Evolutionary conservation across 2,329 filamentous ascomycete species (phyloP).

Genomic region (Lachnellula hyalina): DNA sequence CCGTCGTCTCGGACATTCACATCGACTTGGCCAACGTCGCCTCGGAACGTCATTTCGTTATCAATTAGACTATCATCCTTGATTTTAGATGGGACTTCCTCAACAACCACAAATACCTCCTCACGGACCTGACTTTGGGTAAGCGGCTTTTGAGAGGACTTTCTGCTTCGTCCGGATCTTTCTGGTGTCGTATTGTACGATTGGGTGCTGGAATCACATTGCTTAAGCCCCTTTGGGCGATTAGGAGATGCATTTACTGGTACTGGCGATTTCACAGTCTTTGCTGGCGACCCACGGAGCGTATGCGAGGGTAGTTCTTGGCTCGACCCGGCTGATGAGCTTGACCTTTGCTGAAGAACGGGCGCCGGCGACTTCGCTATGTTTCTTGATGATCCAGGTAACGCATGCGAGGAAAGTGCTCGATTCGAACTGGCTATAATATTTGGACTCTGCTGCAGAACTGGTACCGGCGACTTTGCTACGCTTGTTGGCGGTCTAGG

Average conservation of each 20-base stretch:
- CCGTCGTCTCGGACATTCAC: neutral
- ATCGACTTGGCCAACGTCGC: neutral
- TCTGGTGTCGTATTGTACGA: slow-evolving; percentile 20
- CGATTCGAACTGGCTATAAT: neutral
- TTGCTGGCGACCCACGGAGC: neutral
- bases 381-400: neutral
- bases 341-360: neutral
- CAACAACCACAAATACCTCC: neutral
- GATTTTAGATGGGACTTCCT: neutral
- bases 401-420: neutral
- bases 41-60: neutral
- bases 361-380: neutral
- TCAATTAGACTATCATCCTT: neutral
- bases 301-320: neutral
- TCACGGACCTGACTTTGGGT: neutral
- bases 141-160: neutral
- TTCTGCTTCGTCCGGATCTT: slow-evolving; percentile 2
- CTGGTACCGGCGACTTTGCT: neutral
- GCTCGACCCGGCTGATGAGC: neutral
- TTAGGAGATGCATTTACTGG: neutral
- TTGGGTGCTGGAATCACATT: slow-evolving; percentile 18
- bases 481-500: neutral
- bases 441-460: neutral
- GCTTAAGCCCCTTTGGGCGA: neutral
- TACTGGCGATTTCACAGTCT: neutral